Evolutionary conservation across 148 eudicot genomes (phyloP).

Genomic region (Chenopodium quinoa): DNA sequence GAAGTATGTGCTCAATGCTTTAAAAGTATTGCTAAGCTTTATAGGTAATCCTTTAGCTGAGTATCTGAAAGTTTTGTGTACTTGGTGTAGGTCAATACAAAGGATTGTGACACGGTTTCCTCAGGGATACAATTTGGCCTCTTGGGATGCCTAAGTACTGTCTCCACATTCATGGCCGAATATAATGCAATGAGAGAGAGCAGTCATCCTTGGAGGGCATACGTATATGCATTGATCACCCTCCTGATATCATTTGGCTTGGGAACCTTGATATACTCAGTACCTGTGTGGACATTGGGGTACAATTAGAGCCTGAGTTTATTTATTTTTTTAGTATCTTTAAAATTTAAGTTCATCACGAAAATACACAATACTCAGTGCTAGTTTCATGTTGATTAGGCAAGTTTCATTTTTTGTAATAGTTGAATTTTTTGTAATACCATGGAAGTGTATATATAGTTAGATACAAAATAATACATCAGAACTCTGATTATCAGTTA

Average conservation of each 20-base stretch:
- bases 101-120: slow-evolving; percentile 51
- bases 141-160: slow-evolving; percentile 84
- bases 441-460: not conserved
- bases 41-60: not conserved
- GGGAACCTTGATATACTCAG: slow-evolving; percentile 82
- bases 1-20: not conserved
- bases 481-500: not conserved
- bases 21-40: not conserved
- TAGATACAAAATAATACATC: not conserved
- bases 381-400: not conserved
- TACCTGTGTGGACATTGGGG: slow-evolving; percentile 65
- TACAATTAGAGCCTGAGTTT: slow-evolving; percentile 28
- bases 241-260: slow-evolving; percentile 47
- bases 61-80: not conserved
- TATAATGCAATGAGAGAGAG: slow-evolving; percentile 67
- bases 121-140: slow-evolving; percentile 72
- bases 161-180: slow-evolving; percentile 88
- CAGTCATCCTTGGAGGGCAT: slow-evolving; percentile 66
- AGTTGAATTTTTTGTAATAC: not conserved
- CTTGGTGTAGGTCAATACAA: slow-evolving; percentile 42
- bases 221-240: slow-evolving; percentile 64
- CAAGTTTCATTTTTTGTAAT: not conserved
- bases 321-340: not conserved
- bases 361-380: not conserved
- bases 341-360: not conserved